phyloP scores from a whole-genome alignment of 176 grass and related monocot species.

The Tillandsia leiboldiana region DNA sequence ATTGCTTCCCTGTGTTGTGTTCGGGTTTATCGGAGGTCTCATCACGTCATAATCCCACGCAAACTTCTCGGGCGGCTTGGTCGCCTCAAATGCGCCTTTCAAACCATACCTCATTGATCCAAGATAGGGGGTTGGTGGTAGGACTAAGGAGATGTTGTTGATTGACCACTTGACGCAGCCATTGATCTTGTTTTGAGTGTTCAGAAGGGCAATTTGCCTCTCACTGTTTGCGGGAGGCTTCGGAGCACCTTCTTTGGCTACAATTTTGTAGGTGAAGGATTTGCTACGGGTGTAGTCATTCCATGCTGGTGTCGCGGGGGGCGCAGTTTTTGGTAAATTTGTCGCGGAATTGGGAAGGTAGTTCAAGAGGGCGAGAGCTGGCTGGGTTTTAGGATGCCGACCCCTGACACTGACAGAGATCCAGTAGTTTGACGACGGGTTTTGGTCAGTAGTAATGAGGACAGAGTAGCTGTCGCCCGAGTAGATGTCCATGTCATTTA shows the following conservation, averaged over 20 bases:
- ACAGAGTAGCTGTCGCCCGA: conserved; percentile 89
- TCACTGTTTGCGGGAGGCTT: conserved; percentile 34
- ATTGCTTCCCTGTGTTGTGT: conserved; percentile 19
- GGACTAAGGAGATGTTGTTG: conserved; percentile 68
- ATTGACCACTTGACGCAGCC: conserved; percentile 58
- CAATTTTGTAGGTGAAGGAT: conserved; percentile 46
- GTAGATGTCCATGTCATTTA: conserved; percentile 85
- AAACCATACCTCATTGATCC: conserved; percentile 51
- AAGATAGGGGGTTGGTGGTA: conserved; percentile 67
- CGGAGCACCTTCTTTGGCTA: conserved; percentile 29
- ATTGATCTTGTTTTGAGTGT: conserved; percentile 72
- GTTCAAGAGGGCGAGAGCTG: conserved; percentile 60
- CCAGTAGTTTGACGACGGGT: conserved; percentile 71
- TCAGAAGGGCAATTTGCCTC: conserved; percentile 55
- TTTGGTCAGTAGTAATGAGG: conserved; percentile 56
- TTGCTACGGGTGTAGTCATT: conserved; percentile 69
- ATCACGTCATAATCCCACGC: conserved; percentile 39
- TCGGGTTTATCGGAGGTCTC: conserved; percentile 47
- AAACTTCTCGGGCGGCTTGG: conserved; percentile 41
- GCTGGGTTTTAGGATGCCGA: conserved; percentile 41
- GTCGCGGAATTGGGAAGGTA: conserved; percentile 44
- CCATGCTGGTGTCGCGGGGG: conserved; percentile 52
- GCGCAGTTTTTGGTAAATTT: conserved; percentile 28
- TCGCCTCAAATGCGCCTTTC: conserved; percentile 31
- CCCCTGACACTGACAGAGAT: conserved; percentile 59